phyloP scores from a whole-genome alignment of 768 basidiomycete species.

The Lactifluus echinatus region DNA sequence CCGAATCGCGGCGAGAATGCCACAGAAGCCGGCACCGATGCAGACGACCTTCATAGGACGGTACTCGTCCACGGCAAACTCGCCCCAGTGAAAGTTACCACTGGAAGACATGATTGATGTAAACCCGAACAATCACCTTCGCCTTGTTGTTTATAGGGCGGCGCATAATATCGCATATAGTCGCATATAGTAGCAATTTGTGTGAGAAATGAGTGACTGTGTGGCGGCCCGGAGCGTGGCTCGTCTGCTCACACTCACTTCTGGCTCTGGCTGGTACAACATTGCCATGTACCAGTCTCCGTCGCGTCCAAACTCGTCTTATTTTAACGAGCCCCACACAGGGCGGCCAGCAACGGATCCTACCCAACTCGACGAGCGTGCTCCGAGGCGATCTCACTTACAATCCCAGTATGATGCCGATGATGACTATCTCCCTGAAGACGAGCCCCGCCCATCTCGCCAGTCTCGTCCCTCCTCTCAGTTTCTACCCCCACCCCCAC shows the following conservation, averaged over 20 bases:
- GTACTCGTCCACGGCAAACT: too few species aligned
- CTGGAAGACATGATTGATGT: too few species aligned
- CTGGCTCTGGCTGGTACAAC: constrained; percentile 32
- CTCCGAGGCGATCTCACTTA: not conserved
- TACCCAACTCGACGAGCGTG: not conserved
- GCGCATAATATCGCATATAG: too few species aligned
- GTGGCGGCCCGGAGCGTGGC: too few species aligned
- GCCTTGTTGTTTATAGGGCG: too few species aligned
- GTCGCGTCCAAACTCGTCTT: constrained; percentile 9
- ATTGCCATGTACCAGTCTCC: constrained; percentile 5
- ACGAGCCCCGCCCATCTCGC: constrained; percentile 8
- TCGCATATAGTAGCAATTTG: too few species aligned
- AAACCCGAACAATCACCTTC: too few species aligned
- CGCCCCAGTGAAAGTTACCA: too few species aligned
- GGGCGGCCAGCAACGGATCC: not conserved
- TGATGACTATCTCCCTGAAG: not conserved
- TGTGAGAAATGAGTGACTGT: too few species aligned
- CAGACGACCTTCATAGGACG: too few species aligned
- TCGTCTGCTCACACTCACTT: too few species aligned
- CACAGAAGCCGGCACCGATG: constrained; percentile 51
- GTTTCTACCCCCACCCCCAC: not conserved
- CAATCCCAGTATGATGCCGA: constrained; percentile 6
- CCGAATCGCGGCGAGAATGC: constrained; percentile 50
- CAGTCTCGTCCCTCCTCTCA: constrained; percentile 15
- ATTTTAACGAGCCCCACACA: constrained; percentile 6